phyloP scores from a whole-genome alignment of 148 eudicot species.

The Fagopyrum esculentum region DNA sequence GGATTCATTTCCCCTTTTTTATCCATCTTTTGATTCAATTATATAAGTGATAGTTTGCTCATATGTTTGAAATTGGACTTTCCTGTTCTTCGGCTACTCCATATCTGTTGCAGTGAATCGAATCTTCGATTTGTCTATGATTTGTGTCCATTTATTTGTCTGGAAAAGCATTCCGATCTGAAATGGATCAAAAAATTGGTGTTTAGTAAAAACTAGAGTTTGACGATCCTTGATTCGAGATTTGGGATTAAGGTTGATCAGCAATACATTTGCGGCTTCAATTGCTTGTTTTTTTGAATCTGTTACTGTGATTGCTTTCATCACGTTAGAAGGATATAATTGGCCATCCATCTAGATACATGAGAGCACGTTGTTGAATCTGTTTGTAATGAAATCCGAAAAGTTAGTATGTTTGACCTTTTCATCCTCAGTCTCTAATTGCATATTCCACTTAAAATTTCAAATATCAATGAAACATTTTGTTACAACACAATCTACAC shows the following conservation, averaged over 20 bases:
- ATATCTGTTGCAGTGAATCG: not conserved
- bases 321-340: not conserved
- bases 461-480: too few relatives aligned
- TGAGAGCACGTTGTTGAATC: not conserved
- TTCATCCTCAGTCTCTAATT: too few relatives aligned
- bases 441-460: too few relatives aligned
- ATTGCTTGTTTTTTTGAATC: not conserved
- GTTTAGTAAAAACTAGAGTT: not conserved
- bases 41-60: not conserved
- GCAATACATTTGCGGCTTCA: not conserved
- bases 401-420: not conserved
- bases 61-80: not conserved
- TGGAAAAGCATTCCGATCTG: not conserved
- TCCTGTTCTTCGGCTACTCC: not conserved
- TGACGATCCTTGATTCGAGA: not conserved
- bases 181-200: not conserved
- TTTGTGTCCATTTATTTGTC: not conserved
- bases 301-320: too few relatives aligned
- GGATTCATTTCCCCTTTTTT: not conserved
- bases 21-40: not conserved
- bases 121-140: not conserved
- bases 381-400: not conserved
- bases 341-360: not conserved
- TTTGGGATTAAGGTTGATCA: not conserved
- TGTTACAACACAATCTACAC: too few relatives aligned